These are phyloP conservation scores for Linnemannia hyalina DNA, from an alignment of 192 early-diverging fungal genomes.

Conservation along the genomic window DNA sequence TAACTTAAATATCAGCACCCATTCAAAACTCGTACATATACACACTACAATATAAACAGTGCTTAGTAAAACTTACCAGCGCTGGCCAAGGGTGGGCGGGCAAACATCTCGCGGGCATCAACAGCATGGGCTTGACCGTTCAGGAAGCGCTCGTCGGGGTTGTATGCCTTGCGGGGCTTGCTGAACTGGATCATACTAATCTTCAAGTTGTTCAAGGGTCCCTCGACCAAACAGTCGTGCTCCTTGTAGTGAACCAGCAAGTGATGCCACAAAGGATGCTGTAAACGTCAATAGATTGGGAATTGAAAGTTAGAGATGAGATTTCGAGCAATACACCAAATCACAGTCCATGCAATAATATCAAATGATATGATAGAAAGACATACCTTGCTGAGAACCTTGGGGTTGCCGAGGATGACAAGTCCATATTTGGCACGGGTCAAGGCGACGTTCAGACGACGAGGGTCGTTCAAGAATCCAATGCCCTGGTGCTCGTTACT, in stretches of 20 bases:
- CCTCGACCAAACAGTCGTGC: conserved; percentile 91
- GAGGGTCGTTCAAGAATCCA: conserved; percentile 91
- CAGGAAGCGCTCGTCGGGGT: conserved; percentile 68
- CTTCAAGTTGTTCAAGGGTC: conserved; percentile 90
- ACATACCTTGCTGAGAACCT: conserved; percentile 82
- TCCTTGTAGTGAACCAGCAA: conserved; percentile 94
- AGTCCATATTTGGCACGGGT: conserved; percentile 95
- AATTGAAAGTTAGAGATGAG: background rate
- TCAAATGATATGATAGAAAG: background rate
- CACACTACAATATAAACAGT: background rate
- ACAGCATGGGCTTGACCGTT: conserved; percentile 70
- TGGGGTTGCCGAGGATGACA: conserved; percentile 96
- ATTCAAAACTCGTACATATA: background rate
- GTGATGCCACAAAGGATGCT: conserved; percentile 97
- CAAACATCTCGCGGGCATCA: conserved; percentile 72
- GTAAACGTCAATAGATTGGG: background rate
- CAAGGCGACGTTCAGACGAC: conserved; percentile 92
- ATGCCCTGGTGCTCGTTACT: conserved; percentile 98
- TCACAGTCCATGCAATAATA: background rate
- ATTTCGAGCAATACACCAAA: no score
- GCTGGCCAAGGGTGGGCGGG: conserved; percentile 62
- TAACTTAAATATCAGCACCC: background rate
- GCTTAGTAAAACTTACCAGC: conserved; percentile 45
- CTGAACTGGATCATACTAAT: conserved; percentile 91
- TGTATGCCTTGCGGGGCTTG: conserved; percentile 71